Percentiles rank a stretch among this genome's conserved stretches.
phyloP scores from a whole-genome alignment of 495 filamentous ascomycete genomes.

The Neurospora sp. region DNA sequence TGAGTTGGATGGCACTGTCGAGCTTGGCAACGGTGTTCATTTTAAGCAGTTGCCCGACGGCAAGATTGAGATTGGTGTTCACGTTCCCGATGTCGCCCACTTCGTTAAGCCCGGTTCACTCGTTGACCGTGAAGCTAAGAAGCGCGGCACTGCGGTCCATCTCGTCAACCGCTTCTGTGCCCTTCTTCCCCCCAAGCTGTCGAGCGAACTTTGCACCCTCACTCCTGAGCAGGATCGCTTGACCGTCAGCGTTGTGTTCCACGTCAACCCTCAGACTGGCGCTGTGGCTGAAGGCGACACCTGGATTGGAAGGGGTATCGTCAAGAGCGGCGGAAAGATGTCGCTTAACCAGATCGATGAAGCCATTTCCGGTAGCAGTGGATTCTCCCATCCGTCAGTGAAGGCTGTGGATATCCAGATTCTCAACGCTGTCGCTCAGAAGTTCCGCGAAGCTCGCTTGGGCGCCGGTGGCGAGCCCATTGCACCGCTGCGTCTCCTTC shows the following conservation, averaged over 20 bases:
- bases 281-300: slow-evolving; percentile 68
- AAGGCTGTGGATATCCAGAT: slow-evolving; percentile 62
- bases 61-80: slow-evolving; percentile 86
- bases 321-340: slow-evolving; percentile 81
- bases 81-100: slow-evolving; percentile 91
- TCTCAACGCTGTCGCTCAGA: slow-evolving; percentile 67
- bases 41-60: slow-evolving; percentile 72
- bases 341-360: slow-evolving; percentile 77
- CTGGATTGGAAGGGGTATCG: slow-evolving; percentile 89
- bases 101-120: slow-evolving; percentile 95
- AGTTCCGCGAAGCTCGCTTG: slow-evolving; percentile 79
- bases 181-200: slow-evolving; percentile 76
- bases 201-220: slow-evolving; percentile 78
- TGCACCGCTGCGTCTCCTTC: slow-evolving; percentile 75
- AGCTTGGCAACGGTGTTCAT: slow-evolving; percentile 86
- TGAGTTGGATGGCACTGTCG: slow-evolving; percentile 70
- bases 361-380: slow-evolving; percentile 52
- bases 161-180: slow-evolving; percentile 85
- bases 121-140: slow-evolving; percentile 95
- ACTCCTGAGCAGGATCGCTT: slow-evolving; percentile 79
- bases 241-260: slow-evolving; percentile 86
- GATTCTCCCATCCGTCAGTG: slow-evolving; percentile 48
- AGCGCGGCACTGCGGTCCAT: slow-evolving; percentile 92
- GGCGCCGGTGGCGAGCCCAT: slow-evolving; percentile 67
- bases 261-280: slow-evolving; percentile 67